phyloP scores from a whole-genome alignment of 2,329 filamentous ascomycete species.

The Scolecobasidium constrictum region DNA sequence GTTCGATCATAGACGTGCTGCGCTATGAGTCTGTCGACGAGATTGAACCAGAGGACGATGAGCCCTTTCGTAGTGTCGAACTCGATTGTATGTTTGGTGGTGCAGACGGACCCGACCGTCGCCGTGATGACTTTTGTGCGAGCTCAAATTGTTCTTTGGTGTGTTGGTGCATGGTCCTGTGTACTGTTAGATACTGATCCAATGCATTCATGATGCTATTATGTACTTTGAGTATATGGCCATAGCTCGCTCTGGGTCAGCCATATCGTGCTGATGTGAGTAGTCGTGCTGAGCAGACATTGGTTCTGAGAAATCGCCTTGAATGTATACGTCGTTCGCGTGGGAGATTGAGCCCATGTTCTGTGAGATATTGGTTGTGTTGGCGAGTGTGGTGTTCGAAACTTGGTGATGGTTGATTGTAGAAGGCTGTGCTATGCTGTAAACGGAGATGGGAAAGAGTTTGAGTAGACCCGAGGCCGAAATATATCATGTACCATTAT shows the following conservation, averaged over 20 bases:
- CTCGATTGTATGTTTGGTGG: background rate
- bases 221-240: constrained; percentile 33
- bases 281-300: constrained; percentile 33
- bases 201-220: background rate
- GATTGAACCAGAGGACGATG: background rate
- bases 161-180: constrained; percentile 39
- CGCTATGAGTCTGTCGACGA: background rate
- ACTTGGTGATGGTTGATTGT: background rate
- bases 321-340: constrained; percentile 24
- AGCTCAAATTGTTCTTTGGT: constrained; percentile 37
- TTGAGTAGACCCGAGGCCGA: background rate
- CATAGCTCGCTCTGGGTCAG: constrained; percentile 29
- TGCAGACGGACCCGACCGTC: constrained; percentile 21
- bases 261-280: constrained; percentile 30
- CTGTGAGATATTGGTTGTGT: constrained; percentile 2
- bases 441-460: background rate
- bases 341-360: constrained; percentile 16
- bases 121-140: constrained; percentile 33
- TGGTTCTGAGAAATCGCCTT: constrained; percentile 29
- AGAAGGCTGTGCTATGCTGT: background rate
- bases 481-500: background rate
- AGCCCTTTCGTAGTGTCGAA: background rate
- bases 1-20: no score
- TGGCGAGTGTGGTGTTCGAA: background rate
- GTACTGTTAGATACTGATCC: no score